Percentiles rank a stretch among this genome's conserved stretches.
Evolutionary conservation across 352 stramenopile species (phyloP).

Genomic region (Phytophthora palmivora): DNA sequence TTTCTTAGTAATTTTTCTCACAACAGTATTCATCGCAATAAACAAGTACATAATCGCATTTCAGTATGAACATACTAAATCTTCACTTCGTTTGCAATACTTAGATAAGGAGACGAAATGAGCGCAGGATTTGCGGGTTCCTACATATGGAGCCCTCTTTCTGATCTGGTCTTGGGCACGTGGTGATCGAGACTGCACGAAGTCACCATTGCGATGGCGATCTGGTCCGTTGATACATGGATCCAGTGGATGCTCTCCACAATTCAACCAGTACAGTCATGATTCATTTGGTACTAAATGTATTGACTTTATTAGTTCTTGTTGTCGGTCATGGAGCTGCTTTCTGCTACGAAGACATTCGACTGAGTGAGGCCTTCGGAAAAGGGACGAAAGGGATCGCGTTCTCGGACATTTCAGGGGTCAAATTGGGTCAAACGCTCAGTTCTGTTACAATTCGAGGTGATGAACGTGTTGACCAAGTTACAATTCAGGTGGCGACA

Average conservation of each 20-base stretch:
- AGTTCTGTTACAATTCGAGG: constrained; percentile 31
- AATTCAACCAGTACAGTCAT: constrained; percentile 9
- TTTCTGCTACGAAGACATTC: constrained; percentile 21
- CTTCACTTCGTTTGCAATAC: background rate
- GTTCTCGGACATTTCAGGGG: constrained; percentile 29
- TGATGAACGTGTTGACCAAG: constrained; percentile 27
- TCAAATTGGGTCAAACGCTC: constrained; percentile 27
- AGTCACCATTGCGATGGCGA: constrained; percentile 2
- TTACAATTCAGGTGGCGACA: constrained; percentile 22
- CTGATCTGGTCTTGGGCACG: constrained; percentile 20
- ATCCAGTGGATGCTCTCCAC: background rate
- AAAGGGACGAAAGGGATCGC: constrained; percentile 23
- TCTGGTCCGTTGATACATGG: constrained; percentile 9
- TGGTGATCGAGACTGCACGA: constrained; percentile 1
- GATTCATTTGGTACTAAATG: background rate
- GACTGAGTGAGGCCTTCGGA: constrained; percentile 27
- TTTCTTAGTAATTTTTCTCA: constrained; percentile 2
- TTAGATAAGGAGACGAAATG: constrained; percentile 3
- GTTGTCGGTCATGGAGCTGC: constrained; percentile 1
- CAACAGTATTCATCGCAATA: background rate
- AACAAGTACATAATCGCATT: background rate
- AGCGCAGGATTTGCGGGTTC: constrained; percentile 21
- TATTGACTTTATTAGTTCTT: constrained; percentile 4
- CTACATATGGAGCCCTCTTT: background rate
- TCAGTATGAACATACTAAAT: constrained; percentile 1